These are phyloP conservation scores for Colletotrichum neosansevieriae DNA, from an alignment of 2,329 filamentous ascomycete genomes.

Conservation along the genomic window DNA sequence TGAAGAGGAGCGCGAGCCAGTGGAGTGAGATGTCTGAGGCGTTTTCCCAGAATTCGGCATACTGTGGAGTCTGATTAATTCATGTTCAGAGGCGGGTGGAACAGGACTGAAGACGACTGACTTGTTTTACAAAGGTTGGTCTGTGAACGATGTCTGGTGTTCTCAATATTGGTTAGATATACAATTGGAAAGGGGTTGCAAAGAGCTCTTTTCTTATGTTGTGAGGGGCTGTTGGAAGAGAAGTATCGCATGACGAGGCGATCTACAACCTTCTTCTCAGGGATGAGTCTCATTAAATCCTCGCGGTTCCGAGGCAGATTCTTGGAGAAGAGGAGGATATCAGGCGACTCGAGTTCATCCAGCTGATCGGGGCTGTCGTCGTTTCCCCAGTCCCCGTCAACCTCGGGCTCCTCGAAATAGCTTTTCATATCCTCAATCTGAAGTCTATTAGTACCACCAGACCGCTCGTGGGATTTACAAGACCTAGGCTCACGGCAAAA, in stretches of 20 bases:
- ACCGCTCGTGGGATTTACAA: no score
- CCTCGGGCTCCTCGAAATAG: constrained; percentile 65
- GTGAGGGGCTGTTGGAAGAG: constrained; percentile 63
- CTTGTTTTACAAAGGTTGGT: constrained; percentile 62
- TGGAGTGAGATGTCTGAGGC: constrained; percentile 53
- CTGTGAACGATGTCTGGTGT: constrained; percentile 64
- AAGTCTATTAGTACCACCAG: constrained; percentile 27
- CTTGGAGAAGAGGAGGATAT: constrained; percentile 58
- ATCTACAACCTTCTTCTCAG: constrained; percentile 60
- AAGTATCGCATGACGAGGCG: constrained; percentile 66
- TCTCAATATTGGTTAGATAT: constrained; percentile 26
- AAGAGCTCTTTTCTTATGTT: constrained; percentile 53
- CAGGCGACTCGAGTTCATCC: constrained; percentile 53
- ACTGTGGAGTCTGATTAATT: constrained; percentile 52
- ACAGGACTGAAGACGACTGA: constrained; percentile 43
- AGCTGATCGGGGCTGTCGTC: constrained; percentile 49
- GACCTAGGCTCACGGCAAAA: background rate
- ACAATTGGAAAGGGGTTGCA: constrained; percentile 20
- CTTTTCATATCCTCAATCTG: constrained; percentile 71
- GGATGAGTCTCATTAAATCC: constrained; percentile 62
- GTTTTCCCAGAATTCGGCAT: constrained; percentile 62
- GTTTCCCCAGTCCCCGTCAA: constrained; percentile 45
- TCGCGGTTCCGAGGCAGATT: constrained; percentile 54
- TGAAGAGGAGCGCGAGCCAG: constrained; percentile 66
- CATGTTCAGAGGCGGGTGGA: background rate